A percentile compares a stretch with the other conserved stretches of the same genome.
These are phyloP conservation scores for Pythium plurisporium DNA, from an alignment of 352 stramenopile species.

Conservation along the genomic window DNA sequence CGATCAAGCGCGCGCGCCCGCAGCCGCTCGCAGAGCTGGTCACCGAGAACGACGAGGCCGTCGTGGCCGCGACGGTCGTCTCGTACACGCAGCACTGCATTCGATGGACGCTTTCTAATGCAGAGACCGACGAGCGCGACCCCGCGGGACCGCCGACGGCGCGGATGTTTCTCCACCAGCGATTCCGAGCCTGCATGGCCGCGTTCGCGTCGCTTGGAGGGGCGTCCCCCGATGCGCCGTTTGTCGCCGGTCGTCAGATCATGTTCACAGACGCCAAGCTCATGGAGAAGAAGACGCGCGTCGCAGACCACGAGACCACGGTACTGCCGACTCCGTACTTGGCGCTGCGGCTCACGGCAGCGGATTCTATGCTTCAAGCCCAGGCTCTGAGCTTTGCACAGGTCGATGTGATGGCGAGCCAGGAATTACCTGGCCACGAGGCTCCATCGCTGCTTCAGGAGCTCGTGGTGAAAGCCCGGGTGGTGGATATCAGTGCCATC, in stretches of 20 bases:
- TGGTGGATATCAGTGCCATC: conserved; percentile 68
- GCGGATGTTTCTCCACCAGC: conserved; percentile 59
- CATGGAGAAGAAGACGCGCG: conserved; percentile 38
- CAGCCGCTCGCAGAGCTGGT: conserved; percentile 28
- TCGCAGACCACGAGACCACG: not conserved
- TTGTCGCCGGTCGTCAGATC: conserved; percentile 30
- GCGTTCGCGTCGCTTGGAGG: conserved; percentile 26
- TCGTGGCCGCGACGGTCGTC: conserved; percentile 29
- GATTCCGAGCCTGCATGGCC: conserved; percentile 43
- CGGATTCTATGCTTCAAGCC: conserved; percentile 26
- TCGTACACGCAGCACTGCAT: conserved; percentile 38
- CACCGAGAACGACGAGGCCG: conserved; percentile 36
- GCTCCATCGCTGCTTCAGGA: conserved; percentile 25
- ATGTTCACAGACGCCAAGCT: conserved; percentile 59
- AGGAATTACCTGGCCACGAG: conserved; percentile 3
- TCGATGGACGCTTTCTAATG: no score
- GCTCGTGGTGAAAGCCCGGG: conserved; percentile 23
- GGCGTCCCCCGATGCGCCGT: conserved; percentile 26
- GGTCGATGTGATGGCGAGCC: conserved; percentile 30
- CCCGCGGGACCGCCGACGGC: no score
- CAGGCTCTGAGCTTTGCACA: conserved; percentile 29
- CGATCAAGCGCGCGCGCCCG: conserved; percentile 7
- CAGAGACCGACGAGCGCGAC: no score
- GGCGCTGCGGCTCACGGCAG: conserved; percentile 36
- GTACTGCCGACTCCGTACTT: conserved; percentile 11